Evolutionary conservation across 805 yeast genomes (phyloP).

Genomic region (Candida insectalens): DNA sequence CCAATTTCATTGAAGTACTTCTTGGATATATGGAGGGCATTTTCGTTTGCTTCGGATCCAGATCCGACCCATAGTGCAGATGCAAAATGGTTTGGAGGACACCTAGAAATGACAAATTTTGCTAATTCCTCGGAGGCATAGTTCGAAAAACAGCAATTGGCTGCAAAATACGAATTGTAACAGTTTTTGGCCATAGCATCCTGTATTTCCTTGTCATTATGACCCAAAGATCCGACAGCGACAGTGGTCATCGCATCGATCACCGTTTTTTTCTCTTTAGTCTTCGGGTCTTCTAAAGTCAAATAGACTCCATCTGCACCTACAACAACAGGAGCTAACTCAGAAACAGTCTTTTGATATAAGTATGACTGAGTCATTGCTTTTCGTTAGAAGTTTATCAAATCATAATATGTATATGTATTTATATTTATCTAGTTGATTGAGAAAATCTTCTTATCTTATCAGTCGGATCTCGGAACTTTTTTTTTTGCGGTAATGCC

Average conservation of each 20-base stretch:
- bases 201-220: slow-evolving; percentile 30
- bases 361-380: too few species aligned
- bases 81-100: slow-evolving; percentile 30
- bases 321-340: slow-evolving; percentile 11
- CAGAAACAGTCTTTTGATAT: slow-evolving; percentile 15
- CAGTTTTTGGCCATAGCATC: slow-evolving; percentile 30
- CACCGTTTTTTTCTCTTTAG: slow-evolving; percentile 25
- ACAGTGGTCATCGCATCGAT: slow-evolving; percentile 43
- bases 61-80: slow-evolving; percentile 47
- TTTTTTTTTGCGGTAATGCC: too few species aligned
- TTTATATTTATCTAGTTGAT: too few species aligned
- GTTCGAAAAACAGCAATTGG: slow-evolving; percentile 25
- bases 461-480: too few species aligned
- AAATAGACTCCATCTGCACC: slow-evolving; percentile 14
- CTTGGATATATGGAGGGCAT: slow-evolving; percentile 61
- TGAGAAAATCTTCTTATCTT: too few species aligned
- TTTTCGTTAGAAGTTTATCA: too few species aligned
- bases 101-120: slow-evolving; percentile 31
- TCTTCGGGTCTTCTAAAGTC: slow-evolving; percentile 28
- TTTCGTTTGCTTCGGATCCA: slow-evolving; percentile 77
- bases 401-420: too few species aligned
- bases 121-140: slow-evolving; percentile 33
- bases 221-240: slow-evolving; percentile 40
- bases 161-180: slow-evolving; percentile 28
- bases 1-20: slow-evolving; percentile 37